Evolutionary conservation across 371 early-diverging fungal genomes (phyloP).

Genomic region (Phascolomyces articulosus): DNA sequence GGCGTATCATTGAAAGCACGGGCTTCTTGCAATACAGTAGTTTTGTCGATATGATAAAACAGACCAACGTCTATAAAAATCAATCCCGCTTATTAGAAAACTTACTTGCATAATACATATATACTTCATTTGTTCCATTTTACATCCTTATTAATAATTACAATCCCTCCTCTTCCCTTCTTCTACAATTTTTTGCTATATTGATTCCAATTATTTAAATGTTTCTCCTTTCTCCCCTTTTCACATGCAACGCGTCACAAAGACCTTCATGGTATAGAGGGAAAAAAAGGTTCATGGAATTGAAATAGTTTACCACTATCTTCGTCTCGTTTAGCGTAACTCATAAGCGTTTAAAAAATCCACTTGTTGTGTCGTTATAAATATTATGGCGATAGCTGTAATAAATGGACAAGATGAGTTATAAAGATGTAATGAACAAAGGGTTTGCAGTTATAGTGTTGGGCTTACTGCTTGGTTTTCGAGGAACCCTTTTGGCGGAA

Average conservation of each 20-base stretch:
- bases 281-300: background rate
- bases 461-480: constrained; percentile 1
- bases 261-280: background rate
- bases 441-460: background rate
- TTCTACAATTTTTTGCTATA: background rate
- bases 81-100: constrained; percentile 1
- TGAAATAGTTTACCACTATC: constrained; percentile 40
- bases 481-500: background rate
- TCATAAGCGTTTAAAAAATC: constrained; percentile 41
- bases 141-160: background rate
- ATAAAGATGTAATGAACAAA: background rate
- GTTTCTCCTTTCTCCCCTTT: background rate
- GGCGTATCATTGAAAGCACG: constrained; percentile 96
- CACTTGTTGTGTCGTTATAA: background rate
- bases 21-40: constrained; percentile 94
- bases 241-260: background rate
- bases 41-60: constrained; percentile 83
- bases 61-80: constrained; percentile 43
- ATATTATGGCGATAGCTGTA: background rate
- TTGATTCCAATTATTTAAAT: background rate
- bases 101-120: constrained; percentile 29
- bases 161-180: background rate
- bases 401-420: background rate
- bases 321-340: constrained; percentile 68
- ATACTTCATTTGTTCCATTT: background rate